Evolutionary conservation across 2,329 filamentous ascomycete genomes (phyloP), one percentile per base, ranked within the genome.

Genomic region (Xylaria sp.): DNA sequence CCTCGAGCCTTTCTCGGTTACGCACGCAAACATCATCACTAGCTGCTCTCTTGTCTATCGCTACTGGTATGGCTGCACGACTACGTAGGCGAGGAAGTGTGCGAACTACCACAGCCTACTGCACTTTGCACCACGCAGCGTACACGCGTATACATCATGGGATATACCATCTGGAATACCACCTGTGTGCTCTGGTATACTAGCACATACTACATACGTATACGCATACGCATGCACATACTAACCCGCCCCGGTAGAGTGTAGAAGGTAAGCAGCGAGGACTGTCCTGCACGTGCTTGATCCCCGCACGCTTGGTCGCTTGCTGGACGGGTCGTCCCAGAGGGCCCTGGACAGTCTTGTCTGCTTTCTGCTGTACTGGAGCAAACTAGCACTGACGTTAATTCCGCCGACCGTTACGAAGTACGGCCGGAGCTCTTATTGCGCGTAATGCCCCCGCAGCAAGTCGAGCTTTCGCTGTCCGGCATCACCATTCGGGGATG

Each of bases 391-490:
- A 25, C 23, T 32, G 39, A 13, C 37, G 32, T 48, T 25, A 32
- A 57, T 65, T 58, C 61, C 52, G 57, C 56, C 61, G 61, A 54
- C 57, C 50, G 65, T 63, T 65, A 68, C 69, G 65, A 63, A 58
- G 57, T 65, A 48, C 46, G 52, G 28, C 65, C 58, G 54, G 37
- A 51, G 23, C 20, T 37, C 48, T 51, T 13, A 62, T 25, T 50
- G 48, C 32, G 56, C 55, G 48, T 23, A 63, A 54, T 37, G 41
- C 20, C 52, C 56, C 54, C 65, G 48, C 65, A 65, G 65, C 32
- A 63, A 63, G 50, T 7, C 25, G 46, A 60, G 66, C 32, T 46
- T 59, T 71, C 69, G 69, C 69, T 71, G 55, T 71, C 69, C 69
- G 69, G 66, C 46, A 25, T 70, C 44, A 48, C 66, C 69, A 70